Evolutionary conservation across 2,329 filamentous ascomycete species (phyloP).

Genomic region (Periconia digitata): DNA sequence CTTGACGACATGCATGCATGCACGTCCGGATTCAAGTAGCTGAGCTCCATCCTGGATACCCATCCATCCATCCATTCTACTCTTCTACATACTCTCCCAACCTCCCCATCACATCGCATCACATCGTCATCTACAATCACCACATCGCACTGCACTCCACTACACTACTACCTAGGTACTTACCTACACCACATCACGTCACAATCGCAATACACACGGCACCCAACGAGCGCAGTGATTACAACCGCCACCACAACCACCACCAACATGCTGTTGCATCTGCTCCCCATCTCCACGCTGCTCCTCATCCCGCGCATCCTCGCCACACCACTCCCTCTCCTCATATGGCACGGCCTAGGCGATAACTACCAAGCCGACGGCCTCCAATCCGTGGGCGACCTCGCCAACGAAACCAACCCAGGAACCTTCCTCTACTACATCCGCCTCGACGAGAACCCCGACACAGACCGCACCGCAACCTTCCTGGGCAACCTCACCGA

Average conservation of each 20-base stretch:
- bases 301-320: slow-evolving; percentile 17
- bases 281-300: slow-evolving; percentile 25
- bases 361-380: slow-evolving; percentile 78
- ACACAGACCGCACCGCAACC: slow-evolving; percentile 74
- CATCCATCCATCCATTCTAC: no score
- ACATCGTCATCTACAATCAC: no score
- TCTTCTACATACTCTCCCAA: no score
- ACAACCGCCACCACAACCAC: slow-evolving; percentile 8
- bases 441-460: slow-evolving; percentile 66
- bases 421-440: slow-evolving; percentile 84
- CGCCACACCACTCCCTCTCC: slow-evolving; percentile 66
- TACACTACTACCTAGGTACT: no score
- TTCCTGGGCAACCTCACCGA: slow-evolving; percentile 88
- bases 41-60: no score
- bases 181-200: slow-evolving; percentile 1
- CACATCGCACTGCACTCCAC: no score
- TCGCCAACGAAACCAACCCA: slow-evolving; percentile 73
- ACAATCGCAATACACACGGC: no score
- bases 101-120: no score
- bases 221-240: no score
- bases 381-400: slow-evolving; percentile 67
- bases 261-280: slow-evolving; percentile 18
- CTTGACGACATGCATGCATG: no score
- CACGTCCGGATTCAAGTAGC: no score
- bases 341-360: slow-evolving; percentile 91